Evolutionary conservation across 1,284 basidiomycete genomes (phyloP).

Genomic region (Cutaneotrichosporon daszewskae): DNA sequence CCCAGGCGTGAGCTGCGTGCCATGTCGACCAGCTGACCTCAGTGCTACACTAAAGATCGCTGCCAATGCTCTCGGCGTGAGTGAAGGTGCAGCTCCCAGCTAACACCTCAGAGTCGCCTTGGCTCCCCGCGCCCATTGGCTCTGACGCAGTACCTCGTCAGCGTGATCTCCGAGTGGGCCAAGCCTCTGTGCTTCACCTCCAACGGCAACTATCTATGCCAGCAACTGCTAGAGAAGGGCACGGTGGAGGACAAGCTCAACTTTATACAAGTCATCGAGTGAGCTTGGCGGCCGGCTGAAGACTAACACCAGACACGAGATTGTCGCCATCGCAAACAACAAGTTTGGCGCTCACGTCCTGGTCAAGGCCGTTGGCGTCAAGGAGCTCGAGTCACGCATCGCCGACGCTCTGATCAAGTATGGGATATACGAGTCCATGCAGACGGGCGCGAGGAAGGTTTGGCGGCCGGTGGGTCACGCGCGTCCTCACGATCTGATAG

Average conservation of each 20-base stretch:
- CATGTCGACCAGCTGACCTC: background rate
- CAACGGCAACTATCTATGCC: conserved; percentile 43
- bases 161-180: conserved; percentile 34
- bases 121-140: conserved; percentile 8
- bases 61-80: conserved; percentile 33
- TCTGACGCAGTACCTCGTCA: conserved; percentile 18
- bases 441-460: conserved; percentile 37
- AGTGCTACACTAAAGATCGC: conserved; percentile 33
- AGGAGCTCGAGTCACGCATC: conserved; percentile 37
- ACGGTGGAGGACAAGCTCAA: conserved; percentile 30
- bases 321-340: conserved; percentile 40
- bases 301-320: conserved; percentile 32
- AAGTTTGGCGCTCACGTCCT: conserved; percentile 44
- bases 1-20: conserved; percentile 28
- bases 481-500: background rate
- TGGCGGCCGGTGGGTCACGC: conserved; percentile 34
- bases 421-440: conserved; percentile 40
- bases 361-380: conserved; percentile 35
- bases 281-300: background rate
- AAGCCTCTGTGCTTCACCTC: conserved; percentile 40
- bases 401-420: conserved; percentile 30
- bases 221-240: conserved; percentile 39
- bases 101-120: conserved; percentile 9
- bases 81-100: background rate
- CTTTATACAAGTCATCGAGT: conserved; percentile 38